These are phyloP conservation scores for Microbotryum lychnidis-dioicae DNA, from an alignment of 1,284 basidiomycete genomes.

Conservation along the genomic window DNA sequence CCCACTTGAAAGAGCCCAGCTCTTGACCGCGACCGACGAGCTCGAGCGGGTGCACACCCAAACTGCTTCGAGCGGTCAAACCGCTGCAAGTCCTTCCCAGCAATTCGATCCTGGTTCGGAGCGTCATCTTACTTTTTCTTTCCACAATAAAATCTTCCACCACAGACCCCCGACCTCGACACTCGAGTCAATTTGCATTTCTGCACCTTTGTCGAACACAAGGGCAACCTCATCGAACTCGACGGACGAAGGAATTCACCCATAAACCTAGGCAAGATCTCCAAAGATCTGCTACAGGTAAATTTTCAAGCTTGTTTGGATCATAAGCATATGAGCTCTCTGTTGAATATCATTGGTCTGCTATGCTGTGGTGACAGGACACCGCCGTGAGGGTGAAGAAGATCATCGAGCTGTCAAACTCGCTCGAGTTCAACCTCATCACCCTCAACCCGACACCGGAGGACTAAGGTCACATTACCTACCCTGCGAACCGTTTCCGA, in stretches of 20 bases:
- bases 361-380: conserved; percentile 6
- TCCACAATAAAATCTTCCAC: background rate
- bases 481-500: background rate
- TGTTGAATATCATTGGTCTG: background rate
- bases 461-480: background rate
- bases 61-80: conserved; percentile 62
- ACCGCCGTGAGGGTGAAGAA: conserved; percentile 22
- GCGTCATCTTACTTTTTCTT: background rate
- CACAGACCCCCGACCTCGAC: conserved; percentile 40
- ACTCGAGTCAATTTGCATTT: conserved; percentile 69
- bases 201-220: conserved; percentile 62
- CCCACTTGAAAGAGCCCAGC: conserved; percentile 61
- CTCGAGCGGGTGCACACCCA: conserved; percentile 63
- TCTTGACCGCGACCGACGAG: conserved; percentile 63
- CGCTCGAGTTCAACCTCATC: conserved; percentile 29
- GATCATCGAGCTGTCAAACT: conserved; percentile 23
- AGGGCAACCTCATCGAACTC: conserved; percentile 61
- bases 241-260: conserved; percentile 69
- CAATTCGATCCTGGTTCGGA: too few species aligned
- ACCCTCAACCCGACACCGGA: conserved; percentile 20
- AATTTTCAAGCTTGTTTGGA: background rate
- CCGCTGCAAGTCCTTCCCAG: conserved; percentile 39
- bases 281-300: conserved; percentile 22
- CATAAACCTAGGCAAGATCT: conserved; percentile 57
- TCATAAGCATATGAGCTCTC: background rate